Conservation (phyloP, 441 rosid genomes). For the Bruguiera hainesii region DNA sequence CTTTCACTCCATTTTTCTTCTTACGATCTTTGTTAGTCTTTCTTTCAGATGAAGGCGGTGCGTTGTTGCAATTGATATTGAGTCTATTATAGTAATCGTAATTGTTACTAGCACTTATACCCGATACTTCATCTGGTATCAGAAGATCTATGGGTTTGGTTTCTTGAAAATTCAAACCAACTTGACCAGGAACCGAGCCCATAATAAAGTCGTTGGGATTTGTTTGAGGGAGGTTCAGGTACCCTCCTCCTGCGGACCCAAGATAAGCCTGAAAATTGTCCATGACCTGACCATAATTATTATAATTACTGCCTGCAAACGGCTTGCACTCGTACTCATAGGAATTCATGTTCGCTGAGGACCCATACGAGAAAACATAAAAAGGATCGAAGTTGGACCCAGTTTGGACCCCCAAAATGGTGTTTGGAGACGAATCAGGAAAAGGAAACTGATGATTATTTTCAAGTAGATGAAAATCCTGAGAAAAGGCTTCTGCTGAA, state of each 20-base stretch:
- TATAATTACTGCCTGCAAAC: slow-evolving; percentile 20
- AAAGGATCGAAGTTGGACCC: slow-evolving; percentile 38
- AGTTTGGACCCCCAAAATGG: slow-evolving; percentile 31
- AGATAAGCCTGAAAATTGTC: slow-evolving; percentile 38
- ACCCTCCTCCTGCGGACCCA: not conserved
- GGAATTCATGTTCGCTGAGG: slow-evolving; percentile 36
- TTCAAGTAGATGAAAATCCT: slow-evolving; percentile 41
- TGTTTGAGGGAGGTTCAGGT: slow-evolving; percentile 24
- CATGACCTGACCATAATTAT: slow-evolving; percentile 31
- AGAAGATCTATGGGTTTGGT: slow-evolving; percentile 34
- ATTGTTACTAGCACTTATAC: slow-evolving; percentile 33
- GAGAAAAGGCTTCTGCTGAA: slow-evolving; percentile 34
- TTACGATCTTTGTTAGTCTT: slow-evolving; percentile 45
- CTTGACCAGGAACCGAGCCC: slow-evolving; percentile 31
- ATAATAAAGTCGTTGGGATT: slow-evolving; percentile 19
- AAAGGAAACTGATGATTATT: slow-evolving; percentile 30
- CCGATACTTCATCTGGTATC: slow-evolving; percentile 58
- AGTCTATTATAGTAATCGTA: slow-evolving; percentile 24
- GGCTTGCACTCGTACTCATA: slow-evolving; percentile 54
- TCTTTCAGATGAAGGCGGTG: slow-evolving; percentile 25
- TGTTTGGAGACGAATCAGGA: slow-evolving; percentile 40
- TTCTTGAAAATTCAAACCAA: slow-evolving; percentile 33
- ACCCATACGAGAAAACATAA: slow-evolving; percentile 35
- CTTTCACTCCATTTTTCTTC: slow-evolving; percentile 59
- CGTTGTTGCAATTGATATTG: slow-evolving; percentile 29